Evolutionary conservation across 805 yeast genomes (phyloP).

Genomic region (Wickerhamomyces pijperi): DNA sequence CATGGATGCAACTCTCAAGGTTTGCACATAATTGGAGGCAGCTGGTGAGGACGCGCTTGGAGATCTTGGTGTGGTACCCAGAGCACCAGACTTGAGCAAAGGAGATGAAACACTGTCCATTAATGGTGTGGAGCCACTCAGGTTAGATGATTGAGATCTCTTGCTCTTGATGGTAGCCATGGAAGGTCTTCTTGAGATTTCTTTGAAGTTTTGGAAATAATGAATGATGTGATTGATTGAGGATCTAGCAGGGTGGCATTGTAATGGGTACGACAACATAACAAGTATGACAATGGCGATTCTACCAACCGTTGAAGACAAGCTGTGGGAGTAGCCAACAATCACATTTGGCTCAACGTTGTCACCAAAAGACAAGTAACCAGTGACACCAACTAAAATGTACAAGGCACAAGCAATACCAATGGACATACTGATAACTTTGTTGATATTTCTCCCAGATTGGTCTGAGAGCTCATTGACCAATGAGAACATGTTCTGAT

Average conservation of each 20-base stretch:
- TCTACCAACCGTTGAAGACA: slow-evolving; percentile 68
- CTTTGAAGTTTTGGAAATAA: slow-evolving; percentile 26
- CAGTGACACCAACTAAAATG: slow-evolving; percentile 63
- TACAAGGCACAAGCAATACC: slow-evolving; percentile 52
- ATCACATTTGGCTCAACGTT: slow-evolving; percentile 71
- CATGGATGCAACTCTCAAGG: not conserved
- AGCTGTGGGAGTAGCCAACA: slow-evolving; percentile 55
- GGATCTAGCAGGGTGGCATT: slow-evolving; percentile 83
- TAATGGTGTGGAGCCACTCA: not conserved
- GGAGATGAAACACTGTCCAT: not conserved
- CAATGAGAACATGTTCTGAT: slow-evolving; percentile 87
- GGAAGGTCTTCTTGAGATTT: slow-evolving; percentile 14
- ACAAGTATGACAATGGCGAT: slow-evolving; percentile 74
- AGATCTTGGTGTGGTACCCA: not conserved
- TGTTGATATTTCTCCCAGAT: slow-evolving; percentile 33
- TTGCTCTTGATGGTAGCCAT: slow-evolving; percentile 3
- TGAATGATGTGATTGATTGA: slow-evolving; percentile 65
- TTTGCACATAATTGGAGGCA: not conserved
- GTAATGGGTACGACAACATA: slow-evolving; percentile 76
- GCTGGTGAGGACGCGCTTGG: not conserved
- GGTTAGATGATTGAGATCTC: not conserved
- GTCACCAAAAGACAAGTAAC: slow-evolving; percentile 82
- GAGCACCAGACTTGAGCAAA: not conserved
- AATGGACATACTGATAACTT: slow-evolving; percentile 42
- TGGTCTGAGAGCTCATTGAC: slow-evolving; percentile 66